Evolutionary conservation across 768 basidiomycete genomes (phyloP).

Genomic region (Pleurotus ostreatus): DNA sequence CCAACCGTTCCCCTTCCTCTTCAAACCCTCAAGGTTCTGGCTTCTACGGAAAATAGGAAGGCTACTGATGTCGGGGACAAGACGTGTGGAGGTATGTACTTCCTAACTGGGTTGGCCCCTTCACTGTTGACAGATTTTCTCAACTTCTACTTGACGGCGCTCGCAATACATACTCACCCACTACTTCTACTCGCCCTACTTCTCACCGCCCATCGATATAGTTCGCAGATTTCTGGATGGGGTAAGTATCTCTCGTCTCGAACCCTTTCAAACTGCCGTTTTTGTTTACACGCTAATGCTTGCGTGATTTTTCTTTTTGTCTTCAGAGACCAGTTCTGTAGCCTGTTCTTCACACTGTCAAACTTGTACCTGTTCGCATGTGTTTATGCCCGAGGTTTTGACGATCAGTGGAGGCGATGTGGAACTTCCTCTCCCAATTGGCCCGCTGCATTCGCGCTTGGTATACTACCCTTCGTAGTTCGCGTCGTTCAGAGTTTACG

Average conservation of each 20-base stretch:
- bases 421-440: constrained; percentile 45
- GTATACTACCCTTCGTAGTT: constrained; percentile 62
- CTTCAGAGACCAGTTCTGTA: constrained; percentile 76
- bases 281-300: not conserved
- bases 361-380: constrained; percentile 76
- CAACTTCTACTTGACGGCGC: not conserved
- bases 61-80: constrained; percentile 65
- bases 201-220: constrained; percentile 19
- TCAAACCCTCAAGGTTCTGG: constrained; percentile 76
- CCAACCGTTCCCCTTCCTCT: constrained; percentile 71
- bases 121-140: not conserved
- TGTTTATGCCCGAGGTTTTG: constrained; percentile 57
- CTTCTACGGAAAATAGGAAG: constrained; percentile 58
- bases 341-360: constrained; percentile 69
- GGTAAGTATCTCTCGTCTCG: constrained; percentile 37
- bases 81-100: constrained; percentile 65
- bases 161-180: not conserved
- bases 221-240: constrained; percentile 91
- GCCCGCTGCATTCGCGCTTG: constrained; percentile 57
- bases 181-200: not conserved
- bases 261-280: constrained; percentile 2
- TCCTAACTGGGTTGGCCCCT: not conserved
- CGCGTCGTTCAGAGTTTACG: constrained; percentile 85
- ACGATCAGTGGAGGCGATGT: constrained; percentile 45
- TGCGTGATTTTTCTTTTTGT: not conserved